A percentile compares a stretch with the other conserved stretches of the same genome.
phyloP scores from a whole-genome alignment of 169 alveolate species.

The Plasmodium sp. region DNA sequence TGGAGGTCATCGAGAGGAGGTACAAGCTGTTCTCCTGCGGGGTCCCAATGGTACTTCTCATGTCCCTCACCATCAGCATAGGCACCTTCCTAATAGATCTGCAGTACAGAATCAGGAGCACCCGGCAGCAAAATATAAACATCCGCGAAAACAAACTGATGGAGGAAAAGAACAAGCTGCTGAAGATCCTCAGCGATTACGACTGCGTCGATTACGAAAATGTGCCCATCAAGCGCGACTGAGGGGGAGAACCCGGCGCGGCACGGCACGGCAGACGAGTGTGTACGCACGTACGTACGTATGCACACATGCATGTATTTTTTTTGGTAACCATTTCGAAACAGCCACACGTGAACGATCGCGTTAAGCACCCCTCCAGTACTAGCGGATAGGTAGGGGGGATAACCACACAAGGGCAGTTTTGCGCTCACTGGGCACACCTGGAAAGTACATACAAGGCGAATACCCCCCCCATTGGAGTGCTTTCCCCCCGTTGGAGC shows the following conservation, averaged over 20 bases:
- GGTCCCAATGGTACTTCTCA: slow-evolving; percentile 43
- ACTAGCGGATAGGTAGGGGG: not conserved
- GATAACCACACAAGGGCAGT: not conserved
- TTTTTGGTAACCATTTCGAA: not conserved
- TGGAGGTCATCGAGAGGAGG: slow-evolving; percentile 58
- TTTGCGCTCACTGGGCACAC: not conserved
- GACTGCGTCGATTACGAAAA: slow-evolving; percentile 71
- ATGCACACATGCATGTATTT: not conserved
- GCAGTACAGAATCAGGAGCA: slow-evolving; percentile 56
- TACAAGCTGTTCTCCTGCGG: slow-evolving; percentile 71
- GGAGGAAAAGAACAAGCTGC: slow-evolving; percentile 59
- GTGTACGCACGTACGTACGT: not conserved
- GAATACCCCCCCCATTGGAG: not conserved
- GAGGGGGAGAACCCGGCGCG: not conserved
- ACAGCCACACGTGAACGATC: not conserved
- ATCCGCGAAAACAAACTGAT: slow-evolving; percentile 60
- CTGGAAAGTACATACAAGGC: not conserved
- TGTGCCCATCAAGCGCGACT: slow-evolving; percentile 57
- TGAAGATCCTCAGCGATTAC: slow-evolving; percentile 56
- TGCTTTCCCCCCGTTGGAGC: not conserved
- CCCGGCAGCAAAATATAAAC: slow-evolving; percentile 55
- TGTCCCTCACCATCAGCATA: slow-evolving; percentile 58
- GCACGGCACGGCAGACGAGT: not conserved
- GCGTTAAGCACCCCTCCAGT: not conserved
- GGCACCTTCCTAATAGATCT: slow-evolving; percentile 63